A percentile compares a stretch with the other conserved stretches of the same genome.
Evolutionary conservation across 306 rosid species (phyloP).

Genomic region (Prunus mongolica): DNA sequence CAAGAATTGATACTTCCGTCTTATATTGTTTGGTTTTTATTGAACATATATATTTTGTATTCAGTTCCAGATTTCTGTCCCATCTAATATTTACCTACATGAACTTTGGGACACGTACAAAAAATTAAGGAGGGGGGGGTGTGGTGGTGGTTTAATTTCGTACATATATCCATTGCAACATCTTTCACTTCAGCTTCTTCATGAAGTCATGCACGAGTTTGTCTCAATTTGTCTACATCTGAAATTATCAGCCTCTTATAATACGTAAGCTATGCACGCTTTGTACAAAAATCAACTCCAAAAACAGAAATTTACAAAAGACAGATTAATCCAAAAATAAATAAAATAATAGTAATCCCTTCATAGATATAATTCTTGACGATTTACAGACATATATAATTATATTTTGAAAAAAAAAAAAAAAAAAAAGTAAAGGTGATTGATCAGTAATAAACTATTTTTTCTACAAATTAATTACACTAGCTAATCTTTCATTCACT

Average conservation of each 20-base stretch:
- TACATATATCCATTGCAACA: neutral
- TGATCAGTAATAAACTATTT: conserved; percentile 36
- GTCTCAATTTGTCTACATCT: neutral
- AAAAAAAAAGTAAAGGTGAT: conserved; percentile 13
- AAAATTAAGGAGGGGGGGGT: neutral
- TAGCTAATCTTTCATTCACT: conserved; percentile 14
- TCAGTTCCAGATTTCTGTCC: conserved; percentile 2
- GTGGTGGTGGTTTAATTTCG: neutral
- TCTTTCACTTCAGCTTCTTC: conserved; percentile 5
- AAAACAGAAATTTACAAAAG: neutral
- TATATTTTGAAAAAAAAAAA: too few relatives aligned
- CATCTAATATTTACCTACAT: neutral
- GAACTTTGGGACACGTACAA: neutral
- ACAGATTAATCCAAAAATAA: neutral
- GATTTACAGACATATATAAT: conserved; percentile 44
- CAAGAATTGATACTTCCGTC: neutral
- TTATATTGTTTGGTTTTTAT: neutral
- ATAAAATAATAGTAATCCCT: conserved; percentile 36
- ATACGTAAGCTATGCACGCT: neutral
- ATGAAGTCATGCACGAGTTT: neutral
- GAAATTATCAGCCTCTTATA: neutral
- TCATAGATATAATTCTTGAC: conserved; percentile 29
- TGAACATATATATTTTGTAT: neutral
- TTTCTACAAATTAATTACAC: conserved; percentile 56
- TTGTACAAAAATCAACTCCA: neutral